Percentiles rank a stretch among this genome's conserved stretches.
Conservation (phyloP, 140 eudicot genomes). For the Ambrosia hybrid region DNA sequence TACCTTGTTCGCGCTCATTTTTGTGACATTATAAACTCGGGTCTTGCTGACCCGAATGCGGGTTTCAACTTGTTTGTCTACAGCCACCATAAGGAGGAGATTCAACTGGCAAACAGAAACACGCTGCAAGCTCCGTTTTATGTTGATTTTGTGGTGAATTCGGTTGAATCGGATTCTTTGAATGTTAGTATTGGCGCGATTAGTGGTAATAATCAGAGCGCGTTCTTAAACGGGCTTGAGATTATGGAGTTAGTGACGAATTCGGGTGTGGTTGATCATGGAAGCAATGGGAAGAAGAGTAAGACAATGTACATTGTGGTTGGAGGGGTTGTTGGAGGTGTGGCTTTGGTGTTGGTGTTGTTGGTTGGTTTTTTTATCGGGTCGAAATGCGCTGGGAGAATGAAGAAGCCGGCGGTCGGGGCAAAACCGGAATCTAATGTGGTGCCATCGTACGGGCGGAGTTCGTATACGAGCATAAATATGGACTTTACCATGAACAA, state of each 20-base stretch:
- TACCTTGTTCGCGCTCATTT: conserved; percentile 15
- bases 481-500: background rate
- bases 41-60: background rate
- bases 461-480: conserved; percentile 12
- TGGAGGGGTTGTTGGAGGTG: background rate
- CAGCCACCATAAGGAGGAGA: background rate
- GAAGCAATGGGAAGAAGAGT: background rate
- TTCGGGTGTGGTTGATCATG: background rate
- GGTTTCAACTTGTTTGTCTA: background rate
- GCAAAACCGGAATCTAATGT: background rate
- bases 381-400: background rate
- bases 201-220: background rate
- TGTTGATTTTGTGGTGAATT: background rate
- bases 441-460: background rate
- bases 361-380: background rate
- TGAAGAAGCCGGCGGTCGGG: background rate
- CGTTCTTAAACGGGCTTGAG: background rate
- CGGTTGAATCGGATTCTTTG: background rate
- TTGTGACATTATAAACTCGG: background rate
- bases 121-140: background rate
- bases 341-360: background rate
- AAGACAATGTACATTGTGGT: background rate
- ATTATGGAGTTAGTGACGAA: background rate
- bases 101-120: background rate
- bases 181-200: conserved; percentile 4